These are phyloP conservation scores for Lagerstroemia fauriei DNA, from an alignment of 441 rosid genomes.

Conservation along the genomic window DNA sequence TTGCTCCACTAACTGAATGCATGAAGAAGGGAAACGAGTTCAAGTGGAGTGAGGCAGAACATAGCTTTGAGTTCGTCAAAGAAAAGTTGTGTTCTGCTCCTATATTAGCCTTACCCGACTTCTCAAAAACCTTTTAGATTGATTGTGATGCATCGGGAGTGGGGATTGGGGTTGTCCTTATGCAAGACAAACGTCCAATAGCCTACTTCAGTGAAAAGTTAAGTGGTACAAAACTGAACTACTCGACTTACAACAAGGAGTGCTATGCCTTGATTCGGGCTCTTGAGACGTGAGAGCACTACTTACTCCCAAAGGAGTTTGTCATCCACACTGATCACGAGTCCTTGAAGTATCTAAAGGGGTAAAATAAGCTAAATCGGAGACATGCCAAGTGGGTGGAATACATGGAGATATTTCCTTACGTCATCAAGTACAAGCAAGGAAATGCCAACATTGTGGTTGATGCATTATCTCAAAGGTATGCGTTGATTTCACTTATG, in stretches of 20 bases:
- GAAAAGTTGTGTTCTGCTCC: not conserved
- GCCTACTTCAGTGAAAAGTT: conserved; percentile 13
- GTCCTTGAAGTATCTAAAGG: not conserved
- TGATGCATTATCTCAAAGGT: conserved; percentile 8
- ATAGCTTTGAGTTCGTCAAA: not conserved
- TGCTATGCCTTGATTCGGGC: conserved; percentile 8
- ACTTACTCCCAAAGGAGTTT: conserved; percentile 7
- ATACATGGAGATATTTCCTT: not conserved
- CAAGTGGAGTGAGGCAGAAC: conserved; percentile 8
- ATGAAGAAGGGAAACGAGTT: not conserved
- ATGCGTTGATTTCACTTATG: not conserved
- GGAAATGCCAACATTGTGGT: not conserved
- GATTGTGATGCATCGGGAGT: conserved; percentile 6
- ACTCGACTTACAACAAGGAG: conserved; percentile 7
- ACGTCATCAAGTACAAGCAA: conserved; percentile 4
- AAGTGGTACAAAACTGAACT: conserved; percentile 3
- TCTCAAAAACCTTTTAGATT: not conserved
- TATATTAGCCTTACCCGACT: not conserved
- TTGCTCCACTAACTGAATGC: not conserved
- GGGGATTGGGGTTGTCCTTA: conserved; percentile 1
- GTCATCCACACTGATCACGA: conserved; percentile 11
- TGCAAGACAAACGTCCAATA: conserved; percentile 5
- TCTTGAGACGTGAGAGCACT: conserved; percentile 9
- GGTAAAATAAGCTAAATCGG: no score
- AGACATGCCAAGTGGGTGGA: no score